Conservation (phyloP, 805 yeast species). For the Jamesozyma gamospora region DNA sequence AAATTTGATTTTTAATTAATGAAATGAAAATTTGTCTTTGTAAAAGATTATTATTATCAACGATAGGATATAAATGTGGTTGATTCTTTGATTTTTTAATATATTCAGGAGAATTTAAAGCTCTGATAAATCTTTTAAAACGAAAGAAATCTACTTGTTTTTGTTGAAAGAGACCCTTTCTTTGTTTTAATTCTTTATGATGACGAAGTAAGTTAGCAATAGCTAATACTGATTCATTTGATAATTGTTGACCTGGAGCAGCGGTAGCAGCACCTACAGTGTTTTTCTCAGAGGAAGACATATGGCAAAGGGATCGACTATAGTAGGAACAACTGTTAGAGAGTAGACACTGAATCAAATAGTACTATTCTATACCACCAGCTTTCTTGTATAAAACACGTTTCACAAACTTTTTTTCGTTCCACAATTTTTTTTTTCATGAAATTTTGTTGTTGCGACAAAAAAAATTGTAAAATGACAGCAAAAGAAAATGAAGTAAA, state of each 20-base stretch:
- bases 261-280: too few species aligned
- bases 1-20: conserved; percentile 62
- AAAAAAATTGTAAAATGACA: too few species aligned
- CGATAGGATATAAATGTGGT: conserved; percentile 38
- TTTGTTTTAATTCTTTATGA: conserved; percentile 59
- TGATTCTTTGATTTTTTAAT: conserved; percentile 40
- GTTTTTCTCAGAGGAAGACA: too few species aligned
- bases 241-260: too few species aligned
- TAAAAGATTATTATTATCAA: conserved; percentile 26
- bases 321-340: too few species aligned
- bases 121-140: conserved; percentile 73
- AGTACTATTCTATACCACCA: too few species aligned
- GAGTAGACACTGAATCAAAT: too few species aligned
- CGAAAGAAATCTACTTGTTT: conserved; percentile 75
- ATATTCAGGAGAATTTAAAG: conserved; percentile 66
- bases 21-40: conserved; percentile 41
- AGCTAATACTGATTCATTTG: conserved; percentile 29
- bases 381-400: too few species aligned
- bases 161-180: conserved; percentile 69
- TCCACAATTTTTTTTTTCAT: too few species aligned
- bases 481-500: too few species aligned
- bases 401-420: too few species aligned
- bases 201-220: conserved; percentile 65
- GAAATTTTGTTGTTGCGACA: background rate
- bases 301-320: too few species aligned